Base-by-base conservation (phyloP, 768 basidiomycete species). In the Coprinopsis strossmayeri region DNA sequence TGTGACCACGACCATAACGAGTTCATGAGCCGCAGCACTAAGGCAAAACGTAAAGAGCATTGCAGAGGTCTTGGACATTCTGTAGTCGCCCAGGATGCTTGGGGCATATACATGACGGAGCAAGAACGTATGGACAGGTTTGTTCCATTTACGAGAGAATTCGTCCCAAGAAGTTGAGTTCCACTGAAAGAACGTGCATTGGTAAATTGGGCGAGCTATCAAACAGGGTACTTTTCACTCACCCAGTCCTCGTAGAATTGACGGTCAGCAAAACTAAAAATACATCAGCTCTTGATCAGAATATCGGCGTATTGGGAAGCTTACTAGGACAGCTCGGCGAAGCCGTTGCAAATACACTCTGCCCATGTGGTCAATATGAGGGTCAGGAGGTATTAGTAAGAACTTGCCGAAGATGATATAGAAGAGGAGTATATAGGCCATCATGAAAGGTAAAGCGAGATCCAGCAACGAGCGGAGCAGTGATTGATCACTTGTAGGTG, bases 181-280 rank as follows among this genome's bases (percentile, higher is more conserved):
- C 95, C 95, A 97, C 88, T 81, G 18, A 28, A 18, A 48, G 25
- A 23, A n/a, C n/a, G 20, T 21, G 47, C 25, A 25, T 5, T 46
- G 2, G 24, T 41, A 15, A 41, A 20, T 26, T 46, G 52, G 28
- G 32, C 38, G n/a, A 34, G 11, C n/a, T n/a, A n/a, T 34, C 54
- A 15, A 10, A 4, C 3, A 28, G 25, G 49, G 32, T 20, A 15
- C 34, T 17, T 1, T 18, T 24, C 27, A 60, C 69, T 23, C 64
- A 86, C 85, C 91, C 94, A 97, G 63, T 96, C 95, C 66, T 93
- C 90, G 61, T 98, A 99, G 65, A 98, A 99, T 55, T 91, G 87
- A 39, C 95, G 76, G 62, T 99, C 95, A n/a, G 91, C 91, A 60
- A 99, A 99, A 62, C 90, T 91, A 32, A 32, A n/a, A n/a, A n/a